These are phyloP conservation scores for Phytophthora cajani DNA, from an alignment of 352 stramenopile genomes.

Conservation along the genomic window DNA sequence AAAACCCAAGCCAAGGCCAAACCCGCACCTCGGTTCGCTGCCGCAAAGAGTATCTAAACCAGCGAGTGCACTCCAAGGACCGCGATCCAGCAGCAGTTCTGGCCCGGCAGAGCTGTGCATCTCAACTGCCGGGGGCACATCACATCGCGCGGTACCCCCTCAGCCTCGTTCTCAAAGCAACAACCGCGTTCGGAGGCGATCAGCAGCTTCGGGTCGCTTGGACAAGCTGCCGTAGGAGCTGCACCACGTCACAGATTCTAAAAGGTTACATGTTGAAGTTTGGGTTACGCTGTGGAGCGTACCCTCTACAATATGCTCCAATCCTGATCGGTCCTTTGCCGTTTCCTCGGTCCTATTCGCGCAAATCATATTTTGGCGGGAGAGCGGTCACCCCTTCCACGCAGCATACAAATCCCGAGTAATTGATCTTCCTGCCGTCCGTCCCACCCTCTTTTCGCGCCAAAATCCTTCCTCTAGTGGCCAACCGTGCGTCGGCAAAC, in stretches of 20 bases:
- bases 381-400: constrained; percentile 25
- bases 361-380: constrained; percentile 36
- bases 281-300: constrained; percentile 14
- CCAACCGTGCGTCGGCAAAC: constrained; percentile 25
- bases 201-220: constrained; percentile 2
- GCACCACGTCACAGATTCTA: constrained; percentile 23
- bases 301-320: constrained; percentile 14
- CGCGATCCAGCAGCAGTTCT: not conserved
- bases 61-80: not conserved
- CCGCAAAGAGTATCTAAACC: constrained; percentile 5
- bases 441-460: constrained; percentile 33
- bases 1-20: constrained; percentile 14
- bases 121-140: constrained; percentile 13
- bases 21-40: constrained; percentile 21
- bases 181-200: constrained; percentile 4
- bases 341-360: constrained; percentile 21
- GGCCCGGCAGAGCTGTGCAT: constrained; percentile 16
- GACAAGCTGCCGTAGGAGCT: constrained; percentile 18
- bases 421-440: constrained; percentile 4
- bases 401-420: constrained; percentile 20
- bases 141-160: not conserved
- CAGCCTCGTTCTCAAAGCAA: not conserved
- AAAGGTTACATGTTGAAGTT: constrained; percentile 35
- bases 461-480: constrained; percentile 27
- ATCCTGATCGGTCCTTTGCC: not conserved